phyloP scores from a whole-genome alignment of 345 rosid genomes.

The Euphorbia tirucalli region DNA sequence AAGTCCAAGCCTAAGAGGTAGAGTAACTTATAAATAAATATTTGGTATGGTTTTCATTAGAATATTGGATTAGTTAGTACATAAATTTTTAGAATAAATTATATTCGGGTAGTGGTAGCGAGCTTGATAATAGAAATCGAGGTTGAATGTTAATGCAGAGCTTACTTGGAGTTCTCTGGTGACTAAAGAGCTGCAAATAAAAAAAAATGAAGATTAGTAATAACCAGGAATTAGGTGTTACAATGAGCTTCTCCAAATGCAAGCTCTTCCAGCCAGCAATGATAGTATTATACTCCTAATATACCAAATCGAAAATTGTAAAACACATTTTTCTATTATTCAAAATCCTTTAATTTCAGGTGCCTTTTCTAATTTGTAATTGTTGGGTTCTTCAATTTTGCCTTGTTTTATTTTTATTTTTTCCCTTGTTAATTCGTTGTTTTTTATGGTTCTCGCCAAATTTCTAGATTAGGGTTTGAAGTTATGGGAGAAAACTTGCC shows the following conservation, averaged over 20 bases:
- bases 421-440: background rate
- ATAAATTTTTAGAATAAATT: too few species aligned
- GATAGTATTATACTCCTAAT: background rate
- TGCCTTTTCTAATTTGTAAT: background rate
- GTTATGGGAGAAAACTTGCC: background rate
- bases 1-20: too few species aligned
- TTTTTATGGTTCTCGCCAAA: background rate
- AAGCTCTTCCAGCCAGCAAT: conserved; percentile 38
- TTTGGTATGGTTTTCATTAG: too few species aligned
- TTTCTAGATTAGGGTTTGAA: conserved; percentile 8
- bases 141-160: too few species aligned
- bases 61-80: too few species aligned
- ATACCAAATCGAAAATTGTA: background rate
- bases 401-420: background rate
- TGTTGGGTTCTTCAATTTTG: background rate
- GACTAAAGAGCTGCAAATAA: too few species aligned
- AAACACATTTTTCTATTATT: background rate
- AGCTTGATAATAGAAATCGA: too few species aligned
- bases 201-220: too few species aligned
- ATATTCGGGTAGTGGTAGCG: too few species aligned
- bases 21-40: too few species aligned
- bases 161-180: too few species aligned
- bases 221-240: too few species aligned
- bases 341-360: conserved; percentile 19
- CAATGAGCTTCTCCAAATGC: conserved; percentile 27